A percentile compares a stretch with the other conserved stretches of the same genome.
These are phyloP conservation scores for Capronia americana DNA, from an alignment of 2,329 filamentous ascomycete species.

Conservation along the genomic window DNA sequence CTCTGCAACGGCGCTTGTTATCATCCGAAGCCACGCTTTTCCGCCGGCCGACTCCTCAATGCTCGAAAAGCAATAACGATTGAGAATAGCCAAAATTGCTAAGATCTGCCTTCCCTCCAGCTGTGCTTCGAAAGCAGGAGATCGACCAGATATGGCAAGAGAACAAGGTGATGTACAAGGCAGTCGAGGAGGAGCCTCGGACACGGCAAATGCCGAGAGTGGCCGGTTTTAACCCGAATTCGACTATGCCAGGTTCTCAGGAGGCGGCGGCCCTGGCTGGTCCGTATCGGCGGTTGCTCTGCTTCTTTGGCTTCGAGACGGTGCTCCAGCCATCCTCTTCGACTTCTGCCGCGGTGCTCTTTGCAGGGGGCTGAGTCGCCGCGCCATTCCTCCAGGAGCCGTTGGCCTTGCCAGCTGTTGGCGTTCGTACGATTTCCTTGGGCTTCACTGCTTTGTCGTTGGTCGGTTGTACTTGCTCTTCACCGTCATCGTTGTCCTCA, in stretches of 20 bases:
- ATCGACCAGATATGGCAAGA: constrained; percentile 24
- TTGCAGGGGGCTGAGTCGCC: constrained; percentile 38
- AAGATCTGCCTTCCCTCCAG: constrained; percentile 19
- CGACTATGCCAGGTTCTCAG: constrained; percentile 48
- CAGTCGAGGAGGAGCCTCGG: constrained; percentile 6
- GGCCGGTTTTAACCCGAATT: background rate
- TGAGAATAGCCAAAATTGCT: constrained; percentile 33
- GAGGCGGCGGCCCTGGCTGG: constrained; percentile 49
- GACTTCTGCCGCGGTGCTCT: constrained; percentile 42
- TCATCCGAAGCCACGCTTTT: constrained; percentile 26
- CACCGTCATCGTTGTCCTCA: constrained; percentile 53
- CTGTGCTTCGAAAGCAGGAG: constrained; percentile 18
- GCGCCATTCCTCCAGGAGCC: constrained; percentile 50
- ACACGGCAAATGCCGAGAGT: background rate
- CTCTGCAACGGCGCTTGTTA: constrained; percentile 19
- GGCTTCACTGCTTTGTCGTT: constrained; percentile 61
- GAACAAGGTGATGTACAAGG: constrained; percentile 32
- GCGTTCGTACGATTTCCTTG: constrained; percentile 59
- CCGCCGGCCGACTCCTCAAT: constrained; percentile 32
- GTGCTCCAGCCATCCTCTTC: constrained; percentile 59
- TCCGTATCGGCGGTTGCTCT: constrained; percentile 52
- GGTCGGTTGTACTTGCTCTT: constrained; percentile 45
- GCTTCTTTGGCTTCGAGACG: constrained; percentile 49
- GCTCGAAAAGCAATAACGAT: constrained; percentile 25
- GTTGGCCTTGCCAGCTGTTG: constrained; percentile 48